Conservation (phyloP, 345 rosid genomes). For the Syzygium aqueum region DNA sequence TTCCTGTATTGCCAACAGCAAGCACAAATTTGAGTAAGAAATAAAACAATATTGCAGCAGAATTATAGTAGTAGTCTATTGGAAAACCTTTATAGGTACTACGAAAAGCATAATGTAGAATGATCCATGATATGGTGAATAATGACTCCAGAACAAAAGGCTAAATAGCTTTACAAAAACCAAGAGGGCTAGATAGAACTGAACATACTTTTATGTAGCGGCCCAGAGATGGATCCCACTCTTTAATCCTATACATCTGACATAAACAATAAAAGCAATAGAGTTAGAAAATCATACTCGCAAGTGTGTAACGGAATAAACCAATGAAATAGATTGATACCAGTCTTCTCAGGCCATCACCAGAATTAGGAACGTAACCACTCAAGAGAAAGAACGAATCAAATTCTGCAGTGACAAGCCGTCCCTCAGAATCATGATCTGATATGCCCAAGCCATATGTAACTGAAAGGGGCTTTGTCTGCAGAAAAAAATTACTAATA, state of each 20-base stretch:
- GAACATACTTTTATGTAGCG: conserved; percentile 66
- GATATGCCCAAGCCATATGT: conserved; percentile 65
- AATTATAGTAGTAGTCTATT: neutral
- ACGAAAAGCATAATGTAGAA: neutral
- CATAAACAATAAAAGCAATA: conserved; percentile 9
- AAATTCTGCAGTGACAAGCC: conserved; percentile 79
- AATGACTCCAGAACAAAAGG: neutral
- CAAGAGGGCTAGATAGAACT: neutral
- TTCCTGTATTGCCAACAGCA: conserved; percentile 38
- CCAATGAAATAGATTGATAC: conserved; percentile 17
- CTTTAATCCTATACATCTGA: conserved; percentile 58
- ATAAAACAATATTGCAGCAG: neutral
- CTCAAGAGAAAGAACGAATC: conserved; percentile 68
- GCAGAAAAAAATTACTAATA: conserved; percentile 8
- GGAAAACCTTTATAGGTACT: neutral
- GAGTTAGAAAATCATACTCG: neutral
- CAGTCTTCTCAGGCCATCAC: conserved; percentile 95
- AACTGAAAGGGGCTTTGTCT: conserved; percentile 88
- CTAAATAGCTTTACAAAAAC: neutral
- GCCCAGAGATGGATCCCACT: conserved; percentile 87
- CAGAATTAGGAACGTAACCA: conserved; percentile 89
- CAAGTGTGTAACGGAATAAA: neutral
- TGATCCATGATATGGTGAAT: neutral
- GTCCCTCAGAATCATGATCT: conserved; percentile 86
- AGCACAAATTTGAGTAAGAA: neutral